Base-by-base conservation (phyloP, 208 protist species). In the Acanthamoeba divionensis region DNA sequence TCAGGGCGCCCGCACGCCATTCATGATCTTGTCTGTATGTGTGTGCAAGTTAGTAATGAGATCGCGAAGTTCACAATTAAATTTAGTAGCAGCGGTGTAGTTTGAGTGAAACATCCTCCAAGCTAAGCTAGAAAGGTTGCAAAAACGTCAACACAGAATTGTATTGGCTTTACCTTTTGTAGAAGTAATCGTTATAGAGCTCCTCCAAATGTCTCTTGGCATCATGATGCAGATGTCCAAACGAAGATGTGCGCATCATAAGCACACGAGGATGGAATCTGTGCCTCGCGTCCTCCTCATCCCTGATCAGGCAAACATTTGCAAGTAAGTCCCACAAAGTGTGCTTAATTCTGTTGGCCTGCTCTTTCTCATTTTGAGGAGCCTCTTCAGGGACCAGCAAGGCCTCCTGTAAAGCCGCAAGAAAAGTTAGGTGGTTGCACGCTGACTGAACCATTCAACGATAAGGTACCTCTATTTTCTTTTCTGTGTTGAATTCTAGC, bases 131-230 rank as follows among this genome's bases (percentile, higher is more conserved):
- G n/a, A n/a, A n/a, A n/a, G n/a, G n/a, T n/a, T n/a, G n/a, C n/a
- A n/a, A n/a, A n/a, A n/a, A n/a, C n/a, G n/a, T n/a, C n/a, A n/a
- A n/a, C n/a, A n/a, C n/a, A n/a, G n/a, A n/a, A n/a, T n/a, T n/a
- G n/a, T n/a, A n/a, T n/a, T n/a, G n/a, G n/a, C n/a, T n/a, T n/a
- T 90, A 91, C 80, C 89, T 48, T 45, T 92, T 65, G 62, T 89
- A 94, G 82, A 92, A 96, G 44, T 96, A 97, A 18, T 95, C 86
- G 21, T 90, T 57, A 31, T 91, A 90, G 4, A 96, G 54, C 24
- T 90, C 12, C 10, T 91, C 33, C 7, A 96, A 60, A 29, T 45
- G 77, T 21, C 65, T 24, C 89, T 93, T 91, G 2, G 55, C 31
- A 60, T 90, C 36, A 36, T 57, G 80, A 44, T 55, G n/a, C 0